phyloP scores from a whole-genome alignment of 768 basidiomycete species.

The Trametes cingulata region DNA sequence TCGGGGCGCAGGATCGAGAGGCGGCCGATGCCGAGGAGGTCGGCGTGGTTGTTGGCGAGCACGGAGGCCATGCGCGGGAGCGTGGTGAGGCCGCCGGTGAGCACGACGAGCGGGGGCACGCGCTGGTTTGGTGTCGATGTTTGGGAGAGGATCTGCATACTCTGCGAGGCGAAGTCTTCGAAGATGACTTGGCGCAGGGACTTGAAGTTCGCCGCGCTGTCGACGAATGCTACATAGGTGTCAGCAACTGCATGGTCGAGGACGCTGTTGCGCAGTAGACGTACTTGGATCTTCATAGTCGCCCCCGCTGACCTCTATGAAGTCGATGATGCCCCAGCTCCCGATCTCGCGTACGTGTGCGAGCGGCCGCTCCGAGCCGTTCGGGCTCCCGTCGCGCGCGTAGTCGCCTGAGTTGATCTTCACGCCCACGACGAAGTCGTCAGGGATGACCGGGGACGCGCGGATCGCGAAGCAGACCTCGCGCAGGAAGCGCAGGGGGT shows the following conservation, averaged over 20 bases:
- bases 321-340: conserved; percentile 68
- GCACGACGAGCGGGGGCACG: conserved; percentile 60
- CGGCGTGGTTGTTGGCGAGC: conserved; percentile 55
- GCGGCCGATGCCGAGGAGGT: conserved; percentile 81
- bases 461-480: conserved; percentile 60
- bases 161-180: conserved; percentile 60
- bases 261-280: conserved; percentile 13
- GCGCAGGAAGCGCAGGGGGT: conserved; percentile 56
- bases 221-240: conserved; percentile 29
- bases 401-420: conserved; percentile 86
- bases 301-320: conserved; percentile 87
- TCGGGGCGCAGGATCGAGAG: conserved; percentile 62
- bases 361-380: conserved; percentile 47
- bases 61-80: conserved; percentile 55
- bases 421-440: conserved; percentile 67
- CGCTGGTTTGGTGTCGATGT: conserved; percentile 26
- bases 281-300: conserved; percentile 81
- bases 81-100: conserved; percentile 79
- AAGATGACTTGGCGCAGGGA: conserved; percentile 73
- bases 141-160: conserved; percentile 43
- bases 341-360: conserved; percentile 64
- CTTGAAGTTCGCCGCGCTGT: conserved; percentile 25
- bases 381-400: conserved; percentile 31
- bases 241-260: not conserved
- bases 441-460: conserved; percentile 40